phyloP scores from a whole-genome alignment of 331 rosid species.

The Pyrus hybrid region DNA sequence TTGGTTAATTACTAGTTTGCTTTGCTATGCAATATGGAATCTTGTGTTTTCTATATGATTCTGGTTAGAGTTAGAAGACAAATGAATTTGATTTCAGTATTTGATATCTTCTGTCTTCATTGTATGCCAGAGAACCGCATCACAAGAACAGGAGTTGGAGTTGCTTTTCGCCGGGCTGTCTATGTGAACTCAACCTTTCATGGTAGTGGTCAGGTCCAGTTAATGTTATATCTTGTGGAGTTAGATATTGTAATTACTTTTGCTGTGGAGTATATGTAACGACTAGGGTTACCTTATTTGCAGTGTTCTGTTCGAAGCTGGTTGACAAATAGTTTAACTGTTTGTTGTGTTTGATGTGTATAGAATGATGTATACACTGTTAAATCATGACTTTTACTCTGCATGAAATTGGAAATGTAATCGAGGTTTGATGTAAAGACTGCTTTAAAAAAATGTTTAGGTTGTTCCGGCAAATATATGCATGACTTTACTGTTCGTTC shows the following conservation, averaged over 20 bases:
- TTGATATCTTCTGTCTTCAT: not conserved
- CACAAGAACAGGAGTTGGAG: conserved; percentile 73
- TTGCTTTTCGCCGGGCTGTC: conserved; percentile 80
- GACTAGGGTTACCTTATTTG: not conserved
- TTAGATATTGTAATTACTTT: not conserved
- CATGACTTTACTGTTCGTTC: no score
- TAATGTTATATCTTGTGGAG: not conserved
- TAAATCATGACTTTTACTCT: not conserved
- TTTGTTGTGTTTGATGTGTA: not conserved
- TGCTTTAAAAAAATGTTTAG: not conserved
- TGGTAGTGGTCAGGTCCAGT: conserved; percentile 21
- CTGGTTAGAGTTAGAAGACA: not conserved
- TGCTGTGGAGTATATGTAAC: not conserved
- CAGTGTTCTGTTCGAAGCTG: not conserved
- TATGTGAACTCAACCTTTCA: conserved; percentile 32
- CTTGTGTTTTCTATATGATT: not conserved
- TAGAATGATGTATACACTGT: not conserved
- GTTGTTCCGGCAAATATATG: not conserved
- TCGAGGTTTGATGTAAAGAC: not conserved
- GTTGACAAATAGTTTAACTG: not conserved
- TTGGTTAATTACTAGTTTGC: not conserved
- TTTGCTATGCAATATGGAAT: not conserved
- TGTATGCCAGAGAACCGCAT: conserved; percentile 52
- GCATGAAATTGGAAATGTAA: not conserved
- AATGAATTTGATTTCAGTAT: not conserved